Conservation (phyloP, 2,329 filamentous ascomycete genomes). For the Fusarium pseudonygamai region DNA sequence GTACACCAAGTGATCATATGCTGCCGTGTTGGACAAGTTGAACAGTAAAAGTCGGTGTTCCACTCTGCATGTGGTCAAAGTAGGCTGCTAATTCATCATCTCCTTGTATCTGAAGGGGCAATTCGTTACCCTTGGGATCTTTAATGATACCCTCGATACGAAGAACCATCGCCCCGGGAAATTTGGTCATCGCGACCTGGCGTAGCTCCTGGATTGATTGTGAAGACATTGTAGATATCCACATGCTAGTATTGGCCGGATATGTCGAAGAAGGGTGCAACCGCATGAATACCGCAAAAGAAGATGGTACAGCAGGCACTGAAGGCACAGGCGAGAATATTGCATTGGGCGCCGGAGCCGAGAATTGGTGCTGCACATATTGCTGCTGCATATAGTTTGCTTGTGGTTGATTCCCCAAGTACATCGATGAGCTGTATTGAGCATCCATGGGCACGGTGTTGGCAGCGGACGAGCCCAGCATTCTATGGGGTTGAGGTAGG, state of each 20-base stretch:
- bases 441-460: constrained; percentile 45
- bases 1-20: constrained; percentile 3
- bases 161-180: constrained; percentile 66
- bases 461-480: constrained; percentile 39
- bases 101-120: constrained; percentile 71
- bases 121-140: constrained; percentile 66
- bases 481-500: constrained; percentile 37
- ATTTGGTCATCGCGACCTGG: constrained; percentile 68
- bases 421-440: constrained; percentile 51
- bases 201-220: constrained; percentile 70
- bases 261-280: constrained; percentile 71
- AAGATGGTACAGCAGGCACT: constrained; percentile 31
- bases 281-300: constrained; percentile 73
- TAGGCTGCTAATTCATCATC: constrained; percentile 79
- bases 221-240: constrained; percentile 70
- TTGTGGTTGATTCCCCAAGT: constrained; percentile 52
- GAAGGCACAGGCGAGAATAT: constrained; percentile 39
- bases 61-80: constrained; percentile 67
- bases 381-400: constrained; percentile 48
- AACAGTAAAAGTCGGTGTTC: constrained; percentile 56
- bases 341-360: constrained; percentile 35
- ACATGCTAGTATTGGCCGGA: constrained; percentile 61
- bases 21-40: constrained; percentile 48
- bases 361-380: constrained; percentile 45
- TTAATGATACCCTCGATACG: constrained; percentile 74